Evolutionary conservation across 169 alveolate species (phyloP).

Genomic region (Babesia gibsoni): DNA sequence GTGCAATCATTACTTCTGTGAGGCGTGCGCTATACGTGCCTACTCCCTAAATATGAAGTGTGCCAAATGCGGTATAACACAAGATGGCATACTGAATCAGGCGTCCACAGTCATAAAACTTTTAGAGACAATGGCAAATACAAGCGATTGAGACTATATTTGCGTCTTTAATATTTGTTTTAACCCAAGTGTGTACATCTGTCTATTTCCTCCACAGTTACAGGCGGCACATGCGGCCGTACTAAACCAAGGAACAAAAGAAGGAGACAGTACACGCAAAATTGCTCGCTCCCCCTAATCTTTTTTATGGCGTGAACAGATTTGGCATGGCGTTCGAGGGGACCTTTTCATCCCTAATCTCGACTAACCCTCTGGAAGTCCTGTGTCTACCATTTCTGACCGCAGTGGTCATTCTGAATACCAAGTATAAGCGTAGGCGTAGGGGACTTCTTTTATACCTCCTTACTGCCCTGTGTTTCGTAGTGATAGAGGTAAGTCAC

Average conservation of each 20-base stretch:
- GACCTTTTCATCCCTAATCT: conserved; percentile 23
- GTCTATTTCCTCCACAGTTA: no score
- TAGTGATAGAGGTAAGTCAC: neutral
- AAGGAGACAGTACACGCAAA: no score
- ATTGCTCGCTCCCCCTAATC: no score
- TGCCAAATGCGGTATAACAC: conserved; percentile 78
- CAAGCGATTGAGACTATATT: neutral
- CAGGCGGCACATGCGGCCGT: no score
- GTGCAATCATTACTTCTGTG: conserved; percentile 93
- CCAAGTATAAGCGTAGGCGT: neutral
- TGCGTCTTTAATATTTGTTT: no score
- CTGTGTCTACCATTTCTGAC: conserved; percentile 9
- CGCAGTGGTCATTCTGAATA: conserved; percentile 3
- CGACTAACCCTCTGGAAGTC: conserved; percentile 21
- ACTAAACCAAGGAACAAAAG: no score
- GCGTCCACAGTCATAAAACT: conserved; percentile 70
- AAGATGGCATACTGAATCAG: conserved; percentile 86
- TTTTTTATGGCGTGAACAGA: no score
- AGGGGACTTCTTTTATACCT: neutral
- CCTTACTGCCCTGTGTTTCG: neutral
- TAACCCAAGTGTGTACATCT: no score
- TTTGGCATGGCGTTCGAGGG: conserved; percentile 24
- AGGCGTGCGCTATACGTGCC: conserved; percentile 85
- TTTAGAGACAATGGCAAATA: conserved; percentile 40
- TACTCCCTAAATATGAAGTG: conserved; percentile 81